Conservation (phyloP, 805 yeast genomes). For the Cephaloascus fragrans region DNA sequence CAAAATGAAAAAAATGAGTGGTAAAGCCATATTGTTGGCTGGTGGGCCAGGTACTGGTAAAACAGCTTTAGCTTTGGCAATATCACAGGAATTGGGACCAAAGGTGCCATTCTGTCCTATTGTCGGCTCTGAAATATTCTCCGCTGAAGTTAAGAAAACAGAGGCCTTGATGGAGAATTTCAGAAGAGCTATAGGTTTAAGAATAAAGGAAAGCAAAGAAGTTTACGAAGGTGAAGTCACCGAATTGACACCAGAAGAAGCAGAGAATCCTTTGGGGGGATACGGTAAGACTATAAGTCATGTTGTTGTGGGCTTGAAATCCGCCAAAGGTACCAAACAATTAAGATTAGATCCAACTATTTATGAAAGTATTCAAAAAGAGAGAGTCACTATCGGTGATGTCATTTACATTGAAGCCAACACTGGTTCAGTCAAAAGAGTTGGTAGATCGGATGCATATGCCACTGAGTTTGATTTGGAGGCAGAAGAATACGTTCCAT, state of each 20-base stretch:
- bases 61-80: slow-evolving; percentile 92
- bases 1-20: slow-evolving; percentile 86
- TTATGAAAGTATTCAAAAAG: slow-evolving; percentile 91
- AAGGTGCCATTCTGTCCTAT: slow-evolving; percentile 97
- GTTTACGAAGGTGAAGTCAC: slow-evolving; percentile 98
- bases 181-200: slow-evolving; percentile 90
- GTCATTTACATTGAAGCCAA: slow-evolving; percentile 95
- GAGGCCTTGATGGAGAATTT: slow-evolving; percentile 95
- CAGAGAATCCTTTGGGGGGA: slow-evolving; percentile 94
- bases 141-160: slow-evolving; percentile 96
- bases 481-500: slow-evolving; percentile 97
- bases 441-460: slow-evolving; percentile 97
- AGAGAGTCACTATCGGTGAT: slow-evolving; percentile 90
- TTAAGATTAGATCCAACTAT: slow-evolving; percentile 85
- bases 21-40: slow-evolving; percentile 90
- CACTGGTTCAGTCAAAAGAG: slow-evolving; percentile 94
- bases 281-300: slow-evolving; percentile 95
- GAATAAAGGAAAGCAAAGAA: slow-evolving; percentile 95
- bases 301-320: slow-evolving; percentile 87
- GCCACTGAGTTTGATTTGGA: slow-evolving; percentile 98
- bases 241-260: slow-evolving; percentile 90
- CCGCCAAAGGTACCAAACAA: slow-evolving; percentile 86
- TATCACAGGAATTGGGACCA: slow-evolving; percentile 93
- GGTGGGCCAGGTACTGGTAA: slow-evolving; percentile 99
- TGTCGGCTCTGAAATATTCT: slow-evolving; percentile 88